phyloP scores from a whole-genome alignment of 225 moss, liverwort and hornwort species.

The Climacium dendroides region DNA sequence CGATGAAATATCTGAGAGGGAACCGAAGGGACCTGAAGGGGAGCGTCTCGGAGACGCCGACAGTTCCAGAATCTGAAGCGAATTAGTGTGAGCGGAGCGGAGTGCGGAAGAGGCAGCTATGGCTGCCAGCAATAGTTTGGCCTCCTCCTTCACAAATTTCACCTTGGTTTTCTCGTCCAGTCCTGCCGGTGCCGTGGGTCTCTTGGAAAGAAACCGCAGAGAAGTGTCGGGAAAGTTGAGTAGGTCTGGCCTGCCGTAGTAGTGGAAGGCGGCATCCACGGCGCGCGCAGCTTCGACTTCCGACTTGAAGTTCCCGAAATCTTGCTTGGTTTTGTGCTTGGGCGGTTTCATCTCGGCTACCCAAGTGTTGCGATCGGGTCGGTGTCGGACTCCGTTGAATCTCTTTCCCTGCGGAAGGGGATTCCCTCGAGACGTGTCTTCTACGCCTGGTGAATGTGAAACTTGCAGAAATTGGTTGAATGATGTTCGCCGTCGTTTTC shows the following conservation, averaged over 20 bases:
- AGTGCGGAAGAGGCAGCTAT: not conserved
- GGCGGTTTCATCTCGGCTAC: not conserved
- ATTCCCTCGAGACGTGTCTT: not conserved
- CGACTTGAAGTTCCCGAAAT: not conserved
- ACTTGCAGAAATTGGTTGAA: not conserved
- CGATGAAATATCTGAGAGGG: not conserved
- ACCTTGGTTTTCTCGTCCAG: not conserved
- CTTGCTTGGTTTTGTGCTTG: not conserved
- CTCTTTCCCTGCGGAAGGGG: not conserved
- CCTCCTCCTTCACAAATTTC: not conserved
- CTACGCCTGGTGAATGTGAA: not conserved
- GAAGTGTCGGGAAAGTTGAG: not conserved
- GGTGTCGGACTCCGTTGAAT: not conserved
- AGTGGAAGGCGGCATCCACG: not conserved
- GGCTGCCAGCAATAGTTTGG: not conserved
- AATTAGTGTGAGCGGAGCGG: not conserved
- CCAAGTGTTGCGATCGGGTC: not conserved
- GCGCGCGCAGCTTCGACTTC: not conserved
- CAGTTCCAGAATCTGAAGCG: rapidly evolving
- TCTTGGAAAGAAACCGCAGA: not conserved
- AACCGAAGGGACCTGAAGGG: not conserved
- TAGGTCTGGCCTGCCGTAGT: not conserved
- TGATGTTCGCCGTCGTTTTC: not conserved
- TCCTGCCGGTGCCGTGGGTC: not conserved
- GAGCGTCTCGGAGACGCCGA: not conserved